Base-by-base conservation (phyloP, 768 basidiomycete species). In the Lentinula guzmanii region DNA sequence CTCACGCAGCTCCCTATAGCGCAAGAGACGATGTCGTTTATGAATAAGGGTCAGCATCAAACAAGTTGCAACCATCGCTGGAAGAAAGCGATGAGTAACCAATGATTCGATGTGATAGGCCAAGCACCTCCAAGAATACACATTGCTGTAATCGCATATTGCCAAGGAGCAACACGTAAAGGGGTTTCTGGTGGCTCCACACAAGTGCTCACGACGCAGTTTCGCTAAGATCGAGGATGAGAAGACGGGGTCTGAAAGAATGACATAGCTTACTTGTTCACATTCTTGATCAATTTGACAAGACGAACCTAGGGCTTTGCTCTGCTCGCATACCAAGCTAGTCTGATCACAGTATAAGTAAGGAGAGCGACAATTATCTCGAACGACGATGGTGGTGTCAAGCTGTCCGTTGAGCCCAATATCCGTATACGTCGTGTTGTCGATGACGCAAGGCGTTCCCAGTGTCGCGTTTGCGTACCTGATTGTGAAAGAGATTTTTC, bases 281-380 rank as follows among this genome's bases (percentile, higher is more conserved):
- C 82, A 89, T 74, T 87, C 82, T 51, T 79, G 77, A 67, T 89
- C 85, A 9, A 75, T 75, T 5, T 64, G 63, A 66, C 87, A 89
- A 0, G 69, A 57, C 4, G 63, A 67, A 0, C 80, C 81, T 24
- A 83, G 35, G 1, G 65, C 61, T 63, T 81, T 81, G 37, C 75
- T 76, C 54, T 70, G 70, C 52, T 81, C 67, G 64, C 87, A 89
- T 7, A 77, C 72, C 24, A 72, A 62, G 2, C 71, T 60, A 1
- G 67, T 65, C 5, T 77, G 73, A 62, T 84, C 82, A 69, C 88
- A 89, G 70, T 82, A 87, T 7, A 83, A 70, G 10, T 70, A 73
- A 2, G 82, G 77, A 4, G 76, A 77, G 13, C 73, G 75, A 68
- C 87, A 89, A 68, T 89, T 86, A 66, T 81, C 77, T 56, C 86